Evolutionary conservation across 2,329 filamentous ascomycete genomes (phyloP), one percentile per base, ranked within the genome.

Genomic region (Cercospora zeina): DNA sequence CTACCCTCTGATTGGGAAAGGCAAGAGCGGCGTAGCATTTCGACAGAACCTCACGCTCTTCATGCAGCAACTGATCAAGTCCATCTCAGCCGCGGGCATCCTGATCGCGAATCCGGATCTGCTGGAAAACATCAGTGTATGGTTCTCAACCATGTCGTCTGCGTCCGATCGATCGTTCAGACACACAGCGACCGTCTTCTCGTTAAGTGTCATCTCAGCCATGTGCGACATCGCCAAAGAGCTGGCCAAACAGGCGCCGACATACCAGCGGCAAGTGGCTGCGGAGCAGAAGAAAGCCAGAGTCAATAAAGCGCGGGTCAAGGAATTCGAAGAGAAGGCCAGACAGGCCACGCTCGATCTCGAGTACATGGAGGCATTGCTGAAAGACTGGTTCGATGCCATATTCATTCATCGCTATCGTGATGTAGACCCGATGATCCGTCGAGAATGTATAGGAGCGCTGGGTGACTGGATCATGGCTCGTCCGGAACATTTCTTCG

Each of bases 381-480:
- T 97, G 62, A 88, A 88, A 68, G 91, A 96, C 68, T 91, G 92
- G 70, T 96, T 97, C 72, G 90, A 96, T 69, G 90, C 90, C 1
- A 88, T 97, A 51, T 99, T 96, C 73, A 89, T 97, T 31, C 93
- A 99, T 76, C 88, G 95, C 53, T 99, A 97, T 76, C 90, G 95
- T 64, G 95, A 99, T 73, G 86, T 97, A 31, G 95, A 99, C 71
- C 86, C 91, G 6, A 90, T 86, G 70, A 96, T 99, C 67, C 86
- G 95, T 58, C 87, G 89, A 0, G 93, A 97, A 71, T 97, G 93
- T 72, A 88, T 96, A 24, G 87, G 89, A 66, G 91, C 91, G 13
- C 82, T 99, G 8, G 92, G 93, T 30, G 84, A 87, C 42, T 99
- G 95, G 95, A 96, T 97, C 68, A 84, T 87, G 73, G 85, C 85